phyloP scores from a whole-genome alignment of 2,329 filamentous ascomycete species.

The Clathrospora elynae region DNA sequence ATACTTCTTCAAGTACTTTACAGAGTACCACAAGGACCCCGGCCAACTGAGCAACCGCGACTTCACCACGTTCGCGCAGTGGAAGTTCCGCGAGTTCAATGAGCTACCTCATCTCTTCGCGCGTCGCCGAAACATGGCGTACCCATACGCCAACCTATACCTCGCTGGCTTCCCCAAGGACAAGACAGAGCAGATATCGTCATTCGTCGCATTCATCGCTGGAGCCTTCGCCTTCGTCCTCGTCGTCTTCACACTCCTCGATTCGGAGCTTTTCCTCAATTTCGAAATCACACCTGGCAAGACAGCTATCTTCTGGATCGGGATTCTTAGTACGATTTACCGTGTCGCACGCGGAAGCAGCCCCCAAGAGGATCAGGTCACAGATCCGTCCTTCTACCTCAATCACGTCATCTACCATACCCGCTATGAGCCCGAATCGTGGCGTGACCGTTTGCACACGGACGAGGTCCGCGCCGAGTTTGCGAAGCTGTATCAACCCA shows the following conservation, averaged over 20 bases:
- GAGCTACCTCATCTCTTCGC: constrained; percentile 92
- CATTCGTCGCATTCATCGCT: constrained; percentile 84
- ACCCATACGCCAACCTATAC: constrained; percentile 89
- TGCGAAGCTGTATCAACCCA: constrained; percentile 86
- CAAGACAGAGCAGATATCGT: constrained; percentile 83
- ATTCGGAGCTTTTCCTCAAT: constrained; percentile 85
- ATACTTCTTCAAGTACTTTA: constrained; percentile 95
- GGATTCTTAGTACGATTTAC: constrained; percentile 81
- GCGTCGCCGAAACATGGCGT: constrained; percentile 89
- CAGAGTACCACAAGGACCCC: constrained; percentile 95
- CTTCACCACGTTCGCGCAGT: constrained; percentile 91
- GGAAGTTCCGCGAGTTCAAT: constrained; percentile 99
- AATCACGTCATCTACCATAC: constrained; percentile 90
- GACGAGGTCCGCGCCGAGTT: constrained; percentile 94
- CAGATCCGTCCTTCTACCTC: constrained; percentile 89
- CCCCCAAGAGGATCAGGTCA: constrained; percentile 83
- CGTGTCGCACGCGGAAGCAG: constrained; percentile 81
- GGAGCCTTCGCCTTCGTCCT: constrained; percentile 87
- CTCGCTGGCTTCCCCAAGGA: constrained; percentile 96
- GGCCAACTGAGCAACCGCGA: constrained; percentile 83
- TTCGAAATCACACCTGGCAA: constrained; percentile 91
- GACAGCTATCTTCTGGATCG: constrained; percentile 89
- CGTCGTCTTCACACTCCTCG: constrained; percentile 80
- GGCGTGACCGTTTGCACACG: constrained; percentile 88
- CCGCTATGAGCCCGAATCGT: constrained; percentile 87